Evolutionary conservation across 257 asterid genomes (phyloP), one percentile per base, ranked within the genome.

Genomic region (Lavandula angustifolia): DNA sequence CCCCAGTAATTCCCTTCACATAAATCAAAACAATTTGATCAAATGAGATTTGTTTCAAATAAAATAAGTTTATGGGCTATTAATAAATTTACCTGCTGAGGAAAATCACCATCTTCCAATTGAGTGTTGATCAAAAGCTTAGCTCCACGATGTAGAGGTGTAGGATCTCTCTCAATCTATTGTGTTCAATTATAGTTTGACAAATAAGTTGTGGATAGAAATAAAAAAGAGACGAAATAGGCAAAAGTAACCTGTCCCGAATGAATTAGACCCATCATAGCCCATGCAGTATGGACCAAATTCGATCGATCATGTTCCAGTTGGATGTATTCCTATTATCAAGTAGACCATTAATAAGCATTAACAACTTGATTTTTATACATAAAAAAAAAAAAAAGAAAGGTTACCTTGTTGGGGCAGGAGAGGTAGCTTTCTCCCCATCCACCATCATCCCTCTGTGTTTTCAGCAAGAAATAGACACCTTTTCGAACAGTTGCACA

Each of bases 371-470:
- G 3, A 10, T 27, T 52, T 40, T 9, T 18, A 3, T 6, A 49
- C n/a, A 49, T 1, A 6, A 6, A 1, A 4, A 14, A 34, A 4
- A 6, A 10, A 8, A 54, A 41, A 31, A 14, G 3, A 40, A 51
- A 59, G 4, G 42, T 43, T 59, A 90, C 97, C 96, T 80, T 87
- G 6, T 81, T 81, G 1, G 90, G 88, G 63, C 95, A 84, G 9
- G 95, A 90, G 22, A 80, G 83, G 67, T 80, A 90, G 82, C 97
- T 90, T 71, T 90, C 96, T 5, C 97, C 91, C 97, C 97, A 87
- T 10, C 96, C 96, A 43, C 97, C 97, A 70, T 87, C 80, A 2
- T 62, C 79, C 11, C 76, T 82, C 48, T 90, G 97, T 62, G 88
- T 57, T 55, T 66, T 73, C 1, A 90, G 64, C 43, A 90, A 76